These are phyloP conservation scores for Tillandsia leiboldiana DNA, from an alignment of 176 grass and related monocot genomes.

Conservation along the genomic window DNA sequence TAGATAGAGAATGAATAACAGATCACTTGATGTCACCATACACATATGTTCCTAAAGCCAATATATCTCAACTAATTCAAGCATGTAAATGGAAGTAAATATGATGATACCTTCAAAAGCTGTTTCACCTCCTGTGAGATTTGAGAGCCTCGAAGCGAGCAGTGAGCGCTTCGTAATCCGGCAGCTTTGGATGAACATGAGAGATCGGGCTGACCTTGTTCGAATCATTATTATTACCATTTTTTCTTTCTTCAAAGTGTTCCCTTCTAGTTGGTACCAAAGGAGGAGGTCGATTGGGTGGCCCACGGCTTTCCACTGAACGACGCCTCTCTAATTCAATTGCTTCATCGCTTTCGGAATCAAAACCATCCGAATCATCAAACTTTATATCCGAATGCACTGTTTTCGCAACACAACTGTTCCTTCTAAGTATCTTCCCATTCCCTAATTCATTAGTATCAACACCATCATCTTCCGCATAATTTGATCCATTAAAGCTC, in stretches of 20 bases:
- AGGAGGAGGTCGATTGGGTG: conserved; percentile 24
- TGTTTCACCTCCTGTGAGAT: conserved; percentile 7
- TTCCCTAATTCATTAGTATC: conserved; percentile 25
- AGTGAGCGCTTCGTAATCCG: conserved; percentile 75
- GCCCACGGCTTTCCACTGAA: conserved; percentile 20
- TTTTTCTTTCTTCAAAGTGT: conserved; percentile 22
- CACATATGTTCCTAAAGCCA: neutral
- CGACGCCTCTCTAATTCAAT: conserved; percentile 29
- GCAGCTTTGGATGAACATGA: conserved; percentile 84
- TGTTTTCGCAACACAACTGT: conserved; percentile 24
- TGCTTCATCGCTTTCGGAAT: conserved; percentile 35
- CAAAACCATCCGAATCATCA: conserved; percentile 63
- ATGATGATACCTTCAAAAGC: neutral
- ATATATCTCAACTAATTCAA: neutral
- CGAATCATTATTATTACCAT: conserved; percentile 14
- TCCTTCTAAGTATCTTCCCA: conserved; percentile 37
- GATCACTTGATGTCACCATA: too few species aligned
- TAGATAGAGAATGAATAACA: too few species aligned
- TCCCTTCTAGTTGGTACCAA: conserved; percentile 21
- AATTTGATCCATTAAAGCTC: conserved; percentile 6
- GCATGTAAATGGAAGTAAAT: neutral
- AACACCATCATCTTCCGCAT: neutral
- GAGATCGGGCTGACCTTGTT: conserved; percentile 30
- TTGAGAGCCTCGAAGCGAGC: conserved; percentile 77
- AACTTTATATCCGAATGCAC: conserved; percentile 62